Conservation (phyloP, 1,284 basidiomycete species). For the Grifola frondosa region DNA sequence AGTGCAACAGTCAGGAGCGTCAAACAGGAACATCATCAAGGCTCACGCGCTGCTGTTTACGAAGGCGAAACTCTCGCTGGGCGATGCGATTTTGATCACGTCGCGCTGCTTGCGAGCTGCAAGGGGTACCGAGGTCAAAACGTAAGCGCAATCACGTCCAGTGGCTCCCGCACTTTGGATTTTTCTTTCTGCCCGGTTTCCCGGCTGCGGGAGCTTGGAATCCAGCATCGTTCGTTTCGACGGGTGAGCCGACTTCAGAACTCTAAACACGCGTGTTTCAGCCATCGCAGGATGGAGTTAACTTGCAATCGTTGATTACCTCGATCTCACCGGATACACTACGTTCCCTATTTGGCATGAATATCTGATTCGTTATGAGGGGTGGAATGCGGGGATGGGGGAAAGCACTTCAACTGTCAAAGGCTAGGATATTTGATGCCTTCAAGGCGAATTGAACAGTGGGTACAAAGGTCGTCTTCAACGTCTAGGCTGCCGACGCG, state of each 20-base stretch:
- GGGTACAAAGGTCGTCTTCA: slow-evolving; percentile 18
- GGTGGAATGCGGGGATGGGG: slow-evolving; percentile 4
- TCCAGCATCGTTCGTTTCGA: slow-evolving; percentile 29
- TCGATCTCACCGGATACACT: slow-evolving; percentile 59
- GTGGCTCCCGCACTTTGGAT: slow-evolving; percentile 62
- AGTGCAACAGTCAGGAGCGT: slow-evolving; percentile 13
- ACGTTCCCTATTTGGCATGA: slow-evolving; percentile 46
- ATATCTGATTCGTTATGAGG: slow-evolving; percentile 9
- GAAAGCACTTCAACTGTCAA: slow-evolving; percentile 7
- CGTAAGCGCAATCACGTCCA: slow-evolving; percentile 37
- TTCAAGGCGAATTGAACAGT: too few species aligned
- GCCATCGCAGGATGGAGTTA: slow-evolving; percentile 2
- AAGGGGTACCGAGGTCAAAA: slow-evolving; percentile 17
- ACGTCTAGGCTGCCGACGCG: slow-evolving; percentile 19
- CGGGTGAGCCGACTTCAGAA: slow-evolving; percentile 61
- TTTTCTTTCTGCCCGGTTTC: slow-evolving; percentile 82
- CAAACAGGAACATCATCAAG: slow-evolving; percentile 8
- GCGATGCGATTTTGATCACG: slow-evolving; percentile 92
- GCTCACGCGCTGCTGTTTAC: slow-evolving; percentile 81
- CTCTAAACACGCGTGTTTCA: slow-evolving; percentile 39
- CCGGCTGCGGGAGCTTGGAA: slow-evolving; percentile 39
- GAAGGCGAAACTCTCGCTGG: slow-evolving; percentile 86
- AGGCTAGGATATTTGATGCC: too few species aligned
- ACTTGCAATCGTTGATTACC: slow-evolving; percentile 31
- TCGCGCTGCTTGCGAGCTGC: slow-evolving; percentile 81